phyloP scores from a whole-genome alignment of 2,329 filamentous ascomycete genomes.

The Ilyonectria destructans region DNA sequence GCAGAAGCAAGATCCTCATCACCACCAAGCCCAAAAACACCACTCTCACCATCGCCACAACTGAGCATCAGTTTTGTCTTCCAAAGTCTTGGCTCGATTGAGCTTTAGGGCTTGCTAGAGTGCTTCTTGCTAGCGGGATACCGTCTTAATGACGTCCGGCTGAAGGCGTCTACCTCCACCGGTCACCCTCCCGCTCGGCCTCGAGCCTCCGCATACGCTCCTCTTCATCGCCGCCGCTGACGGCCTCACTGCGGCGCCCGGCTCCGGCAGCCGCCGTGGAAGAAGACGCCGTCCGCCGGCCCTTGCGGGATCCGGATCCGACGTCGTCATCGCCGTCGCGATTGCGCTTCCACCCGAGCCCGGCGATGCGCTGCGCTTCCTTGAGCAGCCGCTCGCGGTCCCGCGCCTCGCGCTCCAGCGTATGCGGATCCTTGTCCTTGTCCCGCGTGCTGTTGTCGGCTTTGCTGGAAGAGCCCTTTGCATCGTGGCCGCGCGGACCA shows the following conservation, averaged over 20 bases:
- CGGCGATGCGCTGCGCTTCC: slow-evolving; percentile 77
- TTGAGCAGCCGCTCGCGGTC: slow-evolving; percentile 78
- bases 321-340: slow-evolving; percentile 63
- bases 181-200: slow-evolving; percentile 71
- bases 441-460: slow-evolving; percentile 38
- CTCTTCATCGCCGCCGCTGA: slow-evolving; percentile 66
- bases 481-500: slow-evolving; percentile 59
- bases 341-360: slow-evolving; percentile 67
- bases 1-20: slow-evolving; percentile 13
- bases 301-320: slow-evolving; percentile 59
- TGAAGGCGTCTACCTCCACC: slow-evolving; percentile 60
- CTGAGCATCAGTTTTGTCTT: background rate
- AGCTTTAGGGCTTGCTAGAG: background rate
- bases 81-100: background rate
- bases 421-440: slow-evolving; percentile 72
- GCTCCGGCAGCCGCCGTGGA: slow-evolving; percentile 36
- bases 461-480: slow-evolving; percentile 56
- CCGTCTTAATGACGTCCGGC: slow-evolving; percentile 4
- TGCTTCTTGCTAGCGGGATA: slow-evolving; percentile 12
- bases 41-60: background rate
- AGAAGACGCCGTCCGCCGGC: slow-evolving; percentile 55
- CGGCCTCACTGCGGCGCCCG: slow-evolving; percentile 64
- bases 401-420: slow-evolving; percentile 78
- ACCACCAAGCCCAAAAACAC: slow-evolving; percentile 9
- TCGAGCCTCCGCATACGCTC: slow-evolving; percentile 71